These are phyloP conservation scores for Phylloporus sp. DNA, from an alignment of 1,284 basidiomycete genomes.

Conservation along the genomic window DNA sequence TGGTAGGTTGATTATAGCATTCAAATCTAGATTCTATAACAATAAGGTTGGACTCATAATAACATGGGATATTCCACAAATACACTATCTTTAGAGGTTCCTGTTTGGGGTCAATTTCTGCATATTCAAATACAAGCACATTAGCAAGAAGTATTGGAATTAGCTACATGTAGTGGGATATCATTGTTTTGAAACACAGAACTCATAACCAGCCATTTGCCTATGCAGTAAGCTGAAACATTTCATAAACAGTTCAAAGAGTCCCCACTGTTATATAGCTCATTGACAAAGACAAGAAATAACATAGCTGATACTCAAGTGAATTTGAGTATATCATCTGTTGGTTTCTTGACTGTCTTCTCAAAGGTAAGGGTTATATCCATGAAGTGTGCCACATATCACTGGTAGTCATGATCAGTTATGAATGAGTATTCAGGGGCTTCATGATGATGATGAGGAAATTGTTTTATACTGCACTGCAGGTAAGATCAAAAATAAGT, in stretches of 20 bases:
- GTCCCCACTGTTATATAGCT: constrained; percentile 17
- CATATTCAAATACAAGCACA: constrained; percentile 50
- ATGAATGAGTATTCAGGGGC: constrained; percentile 46
- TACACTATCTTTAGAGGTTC: constrained; percentile 53
- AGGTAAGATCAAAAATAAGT: constrained; percentile 60
- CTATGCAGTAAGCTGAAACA: constrained; percentile 46
- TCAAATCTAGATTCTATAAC: constrained; percentile 54
- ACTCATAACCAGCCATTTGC: constrained; percentile 55
- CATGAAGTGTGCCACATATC: constrained; percentile 47
- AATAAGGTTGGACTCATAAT: background rate
- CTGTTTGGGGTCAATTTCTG: constrained; percentile 48
- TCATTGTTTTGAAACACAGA: constrained; percentile 52
- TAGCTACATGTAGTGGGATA: constrained; percentile 53
- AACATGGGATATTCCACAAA: fast-evolving
- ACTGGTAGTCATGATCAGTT: constrained; percentile 41
- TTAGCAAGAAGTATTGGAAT: constrained; percentile 46
- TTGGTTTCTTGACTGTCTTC: constrained; percentile 44
- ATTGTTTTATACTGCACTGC: constrained; percentile 55
- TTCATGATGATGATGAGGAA: constrained; percentile 37
- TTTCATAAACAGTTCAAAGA: constrained; percentile 22
- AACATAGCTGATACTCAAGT: constrained; percentile 33
- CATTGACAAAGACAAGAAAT: constrained; percentile 25
- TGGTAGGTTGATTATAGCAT: constrained; percentile 39
- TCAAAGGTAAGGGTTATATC: constrained; percentile 53
- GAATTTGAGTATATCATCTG: constrained; percentile 44